These are phyloP conservation scores for Rubia yunnanensis DNA, from an alignment of 257 asterid species.

Conservation along the genomic window DNA sequence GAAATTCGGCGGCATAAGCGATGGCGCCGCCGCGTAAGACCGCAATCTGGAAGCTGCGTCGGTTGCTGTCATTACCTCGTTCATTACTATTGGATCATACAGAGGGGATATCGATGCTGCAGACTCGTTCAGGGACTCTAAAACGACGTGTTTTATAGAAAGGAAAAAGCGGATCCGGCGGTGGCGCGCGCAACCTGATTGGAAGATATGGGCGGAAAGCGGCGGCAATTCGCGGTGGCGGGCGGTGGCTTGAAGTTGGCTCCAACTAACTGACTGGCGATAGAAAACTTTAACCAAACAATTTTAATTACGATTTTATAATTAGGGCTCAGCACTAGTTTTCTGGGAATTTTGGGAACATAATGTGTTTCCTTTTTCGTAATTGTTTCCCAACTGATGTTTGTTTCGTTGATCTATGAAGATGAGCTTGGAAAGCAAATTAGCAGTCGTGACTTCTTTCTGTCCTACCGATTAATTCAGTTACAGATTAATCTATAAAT, in stretches of 20 bases:
- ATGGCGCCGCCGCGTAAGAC: conserved; percentile 22
- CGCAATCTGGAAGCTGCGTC: conserved; percentile 73
- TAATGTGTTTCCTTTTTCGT: too few species aligned
- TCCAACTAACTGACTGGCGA: background rate
- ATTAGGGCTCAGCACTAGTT: too few species aligned
- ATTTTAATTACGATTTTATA: background rate
- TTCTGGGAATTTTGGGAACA: too few species aligned
- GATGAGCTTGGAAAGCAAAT: too few species aligned
- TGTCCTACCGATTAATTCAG: too few species aligned
- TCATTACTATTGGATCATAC: conserved; percentile 16
- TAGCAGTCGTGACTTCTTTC: too few species aligned
- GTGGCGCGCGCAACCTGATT: background rate
- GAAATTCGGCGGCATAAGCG: conserved; percentile 51
- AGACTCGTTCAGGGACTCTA: too few species aligned
- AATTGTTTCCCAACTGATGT: too few species aligned
- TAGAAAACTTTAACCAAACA: background rate
- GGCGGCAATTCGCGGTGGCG: background rate
- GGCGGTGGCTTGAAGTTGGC: background rate
- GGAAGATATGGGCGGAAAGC: background rate
- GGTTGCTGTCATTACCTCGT: conserved; percentile 50
- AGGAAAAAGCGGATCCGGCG: background rate
- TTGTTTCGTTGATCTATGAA: too few species aligned
- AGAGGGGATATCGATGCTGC: background rate
- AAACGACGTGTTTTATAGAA: background rate
- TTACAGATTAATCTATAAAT: too few species aligned